Percentiles rank a stretch among this genome's conserved stretches.
Evolutionary conservation across 2,329 filamentous ascomycete genomes (phyloP).

Genomic region (Epichloe gansuensis): DNA sequence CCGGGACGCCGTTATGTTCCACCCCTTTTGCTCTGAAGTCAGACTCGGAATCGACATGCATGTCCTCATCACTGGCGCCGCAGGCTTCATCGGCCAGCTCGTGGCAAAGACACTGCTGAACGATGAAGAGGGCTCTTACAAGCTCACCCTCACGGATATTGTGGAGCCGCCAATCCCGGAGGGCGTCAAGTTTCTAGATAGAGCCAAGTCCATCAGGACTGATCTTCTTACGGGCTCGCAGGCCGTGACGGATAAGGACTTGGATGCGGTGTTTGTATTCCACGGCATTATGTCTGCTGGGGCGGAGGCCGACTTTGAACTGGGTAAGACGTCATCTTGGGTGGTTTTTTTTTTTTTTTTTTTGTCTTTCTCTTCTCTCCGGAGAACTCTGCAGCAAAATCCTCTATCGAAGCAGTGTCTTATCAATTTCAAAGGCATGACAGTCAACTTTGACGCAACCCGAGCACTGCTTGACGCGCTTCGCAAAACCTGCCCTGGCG

Average conservation of each 20-base stretch:
- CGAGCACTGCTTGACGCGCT: slow-evolving; percentile 38
- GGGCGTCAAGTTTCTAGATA: slow-evolving; percentile 17
- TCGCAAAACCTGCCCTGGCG: slow-evolving; percentile 27
- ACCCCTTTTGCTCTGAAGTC: too few relatives aligned
- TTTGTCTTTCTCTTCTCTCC: background rate
- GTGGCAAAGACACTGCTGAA: slow-evolving; percentile 40
- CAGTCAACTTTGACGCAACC: slow-evolving; percentile 44
- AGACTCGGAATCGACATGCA: background rate
- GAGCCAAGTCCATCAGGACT: slow-evolving; percentile 6
- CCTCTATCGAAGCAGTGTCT: too few relatives aligned
- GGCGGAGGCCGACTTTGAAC: slow-evolving; percentile 43
- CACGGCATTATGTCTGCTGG: slow-evolving; percentile 52
- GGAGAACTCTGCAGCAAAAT: background rate
- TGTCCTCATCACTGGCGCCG: slow-evolving; percentile 47
- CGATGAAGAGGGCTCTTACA: slow-evolving; percentile 14
- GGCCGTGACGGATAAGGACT: slow-evolving; percentile 11
- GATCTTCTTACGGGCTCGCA: slow-evolving; percentile 5
- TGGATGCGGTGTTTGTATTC: slow-evolving; percentile 41
- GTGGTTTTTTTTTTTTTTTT: too few relatives aligned
- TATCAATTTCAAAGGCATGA: slow-evolving; percentile 22
- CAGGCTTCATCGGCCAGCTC: slow-evolving; percentile 49
- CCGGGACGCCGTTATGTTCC: too few relatives aligned
- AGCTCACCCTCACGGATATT: slow-evolving; percentile 43
- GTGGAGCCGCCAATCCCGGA: slow-evolving; percentile 33
- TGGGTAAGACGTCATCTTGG: slow-evolving; percentile 7